phyloP scores from a whole-genome alignment of 2,329 filamentous ascomycete species.

The Colletotrichum trifolii region DNA sequence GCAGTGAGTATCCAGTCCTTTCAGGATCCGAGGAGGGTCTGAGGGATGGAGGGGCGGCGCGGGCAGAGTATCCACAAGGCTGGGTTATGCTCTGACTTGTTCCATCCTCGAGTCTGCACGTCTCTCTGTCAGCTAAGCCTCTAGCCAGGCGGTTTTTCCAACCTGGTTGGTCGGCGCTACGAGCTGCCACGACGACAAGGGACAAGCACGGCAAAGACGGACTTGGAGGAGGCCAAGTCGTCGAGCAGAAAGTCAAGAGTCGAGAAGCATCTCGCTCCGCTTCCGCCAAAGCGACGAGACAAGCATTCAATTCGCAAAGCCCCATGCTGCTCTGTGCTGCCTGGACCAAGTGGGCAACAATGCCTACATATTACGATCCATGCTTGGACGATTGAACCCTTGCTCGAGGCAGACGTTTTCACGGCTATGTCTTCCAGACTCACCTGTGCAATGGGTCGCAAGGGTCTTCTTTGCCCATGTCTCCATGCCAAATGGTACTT shows the following conservation, averaged over 20 bases:
- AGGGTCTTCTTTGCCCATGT: neutral
- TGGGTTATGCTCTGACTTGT: slow-evolving; percentile 4
- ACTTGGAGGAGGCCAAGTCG: slow-evolving; percentile 5
- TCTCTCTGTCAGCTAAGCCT: slow-evolving; percentile 3
- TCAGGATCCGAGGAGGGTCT: neutral
- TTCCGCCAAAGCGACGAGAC: neutral
- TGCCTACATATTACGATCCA: slow-evolving; percentile 7
- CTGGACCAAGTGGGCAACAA: slow-evolving; percentile 21
- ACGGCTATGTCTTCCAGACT: neutral
- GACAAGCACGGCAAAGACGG: slow-evolving; percentile 8
- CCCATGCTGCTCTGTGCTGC: slow-evolving; percentile 21
- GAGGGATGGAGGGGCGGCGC: neutral
- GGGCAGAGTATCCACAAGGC: slow-evolving; percentile 18
- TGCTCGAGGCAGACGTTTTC: too few species aligned
- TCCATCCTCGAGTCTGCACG: slow-evolving; percentile 17
- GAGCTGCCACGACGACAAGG: neutral
- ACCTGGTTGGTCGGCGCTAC: slow-evolving; percentile 22
- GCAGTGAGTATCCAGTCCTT: neutral
- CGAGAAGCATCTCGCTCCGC: slow-evolving; percentile 2
- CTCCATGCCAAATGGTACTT: slow-evolving; percentile 5
- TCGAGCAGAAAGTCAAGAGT: neutral
- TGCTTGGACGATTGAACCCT: neutral
- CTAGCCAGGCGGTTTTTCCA: neutral
- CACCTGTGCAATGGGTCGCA: neutral
- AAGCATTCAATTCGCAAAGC: neutral